These are phyloP conservation scores for Phytophthora pinifolia DNA, from an alignment of 352 stramenopile genomes.

Conservation along the genomic window DNA sequence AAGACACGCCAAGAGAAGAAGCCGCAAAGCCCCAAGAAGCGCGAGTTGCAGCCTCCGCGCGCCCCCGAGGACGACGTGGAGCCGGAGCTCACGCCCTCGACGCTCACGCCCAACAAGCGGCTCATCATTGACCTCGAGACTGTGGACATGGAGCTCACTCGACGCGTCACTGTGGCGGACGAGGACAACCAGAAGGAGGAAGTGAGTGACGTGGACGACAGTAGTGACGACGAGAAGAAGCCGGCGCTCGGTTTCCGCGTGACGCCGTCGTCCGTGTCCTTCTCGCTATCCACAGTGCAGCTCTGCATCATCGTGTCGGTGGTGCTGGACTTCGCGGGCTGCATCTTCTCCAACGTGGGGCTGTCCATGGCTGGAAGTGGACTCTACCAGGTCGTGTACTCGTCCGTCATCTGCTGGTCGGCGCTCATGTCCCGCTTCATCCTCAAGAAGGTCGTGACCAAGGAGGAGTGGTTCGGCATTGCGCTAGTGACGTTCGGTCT, in stretches of 20 bases:
- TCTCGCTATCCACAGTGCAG: slow-evolving; percentile 58
- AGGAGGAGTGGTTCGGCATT: slow-evolving; percentile 81
- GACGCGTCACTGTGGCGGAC: slow-evolving; percentile 28
- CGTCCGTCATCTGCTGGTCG: slow-evolving; percentile 87
- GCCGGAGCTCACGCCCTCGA: slow-evolving; percentile 25
- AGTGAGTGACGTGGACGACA: slow-evolving; percentile 13
- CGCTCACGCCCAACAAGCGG: slow-evolving; percentile 7
- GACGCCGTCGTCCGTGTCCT: slow-evolving; percentile 34
- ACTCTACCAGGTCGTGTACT: slow-evolving; percentile 85
- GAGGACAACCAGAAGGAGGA: slow-evolving; percentile 26
- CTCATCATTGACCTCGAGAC: slow-evolving; percentile 16
- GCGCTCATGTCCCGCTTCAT: slow-evolving; percentile 77
- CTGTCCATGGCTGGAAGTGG: slow-evolving; percentile 82
- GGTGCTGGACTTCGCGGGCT: slow-evolving; percentile 80
- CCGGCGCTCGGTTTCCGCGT: slow-evolving; percentile 14
- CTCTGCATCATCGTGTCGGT: slow-evolving; percentile 68
- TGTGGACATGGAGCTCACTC: slow-evolving; percentile 51
- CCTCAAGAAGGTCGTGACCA: slow-evolving; percentile 71
- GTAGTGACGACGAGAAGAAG: slow-evolving; percentile 27
- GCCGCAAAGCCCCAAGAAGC: not conserved
- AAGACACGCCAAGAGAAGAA: slow-evolving; percentile 1
- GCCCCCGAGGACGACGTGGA: slow-evolving; percentile 29
- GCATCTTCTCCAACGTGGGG: slow-evolving; percentile 84
- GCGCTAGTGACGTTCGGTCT: slow-evolving; percentile 82
- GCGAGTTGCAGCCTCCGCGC: slow-evolving; percentile 1